phyloP scores from a whole-genome alignment of 2,329 filamentous ascomycete genomes.

The Colletotrichum gloeosporioides region DNA sequence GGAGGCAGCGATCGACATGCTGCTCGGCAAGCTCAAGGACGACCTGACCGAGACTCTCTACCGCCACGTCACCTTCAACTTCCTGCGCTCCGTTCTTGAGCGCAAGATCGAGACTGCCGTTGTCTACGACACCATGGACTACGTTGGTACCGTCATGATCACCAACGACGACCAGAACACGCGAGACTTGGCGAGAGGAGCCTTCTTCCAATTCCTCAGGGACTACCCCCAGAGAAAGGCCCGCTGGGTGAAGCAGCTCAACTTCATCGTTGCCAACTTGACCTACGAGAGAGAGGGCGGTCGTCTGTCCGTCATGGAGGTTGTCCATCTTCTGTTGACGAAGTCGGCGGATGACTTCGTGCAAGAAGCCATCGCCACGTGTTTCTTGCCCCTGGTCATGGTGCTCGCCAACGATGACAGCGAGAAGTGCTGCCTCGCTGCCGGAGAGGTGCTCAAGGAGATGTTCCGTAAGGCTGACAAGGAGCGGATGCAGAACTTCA shows the following conservation, averaged over 20 bases:
- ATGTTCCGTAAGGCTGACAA: slow-evolving; percentile 80
- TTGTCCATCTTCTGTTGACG: slow-evolving; percentile 82
- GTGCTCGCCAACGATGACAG: slow-evolving; percentile 89
- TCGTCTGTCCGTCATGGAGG: slow-evolving; percentile 90
- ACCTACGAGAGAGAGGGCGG: slow-evolving; percentile 90
- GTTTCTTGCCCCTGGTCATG: slow-evolving; percentile 87
- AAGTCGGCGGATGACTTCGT: slow-evolving; percentile 85
- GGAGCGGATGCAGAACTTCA: slow-evolving; percentile 73
- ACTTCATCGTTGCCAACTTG: slow-evolving; percentile 88
- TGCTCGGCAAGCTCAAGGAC: slow-evolving; percentile 81
- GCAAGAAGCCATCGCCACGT: slow-evolving; percentile 79
- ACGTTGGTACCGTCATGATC: slow-evolving; percentile 91
- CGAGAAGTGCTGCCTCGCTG: slow-evolving; percentile 82
- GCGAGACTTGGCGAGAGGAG: slow-evolving; percentile 83
- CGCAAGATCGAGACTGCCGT: slow-evolving; percentile 84
- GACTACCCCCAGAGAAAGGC: slow-evolving; percentile 94
- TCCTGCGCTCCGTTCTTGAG: slow-evolving; percentile 85
- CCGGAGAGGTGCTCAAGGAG: slow-evolving; percentile 78
- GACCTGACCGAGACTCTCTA: slow-evolving; percentile 93
- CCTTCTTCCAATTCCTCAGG: slow-evolving; percentile 92
- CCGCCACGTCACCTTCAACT: slow-evolving; percentile 93
- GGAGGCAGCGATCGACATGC: slow-evolving; percentile 80
- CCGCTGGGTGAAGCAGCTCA: slow-evolving; percentile 86
- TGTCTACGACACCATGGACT: slow-evolving; percentile 91
- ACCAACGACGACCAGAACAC: slow-evolving; percentile 92